These are phyloP conservation scores for Scedosporium boydii DNA, from an alignment of 2,329 filamentous ascomycete species.

Conservation along the genomic window DNA sequence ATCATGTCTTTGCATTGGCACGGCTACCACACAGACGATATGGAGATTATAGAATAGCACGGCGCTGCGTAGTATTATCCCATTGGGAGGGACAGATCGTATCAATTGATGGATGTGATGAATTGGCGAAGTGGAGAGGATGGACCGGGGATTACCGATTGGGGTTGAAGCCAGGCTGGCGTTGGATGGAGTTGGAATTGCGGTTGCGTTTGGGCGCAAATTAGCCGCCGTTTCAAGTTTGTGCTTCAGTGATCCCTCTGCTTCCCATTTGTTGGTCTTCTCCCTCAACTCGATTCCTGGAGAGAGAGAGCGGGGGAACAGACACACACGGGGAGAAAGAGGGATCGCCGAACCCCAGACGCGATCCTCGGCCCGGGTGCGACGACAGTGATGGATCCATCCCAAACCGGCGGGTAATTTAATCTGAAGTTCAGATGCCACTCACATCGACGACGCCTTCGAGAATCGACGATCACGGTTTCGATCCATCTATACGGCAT, in stretches of 20 bases:
- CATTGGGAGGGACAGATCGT: no score
- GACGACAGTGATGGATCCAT: neutral
- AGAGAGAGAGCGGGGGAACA: neutral
- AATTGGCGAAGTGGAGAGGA: neutral
- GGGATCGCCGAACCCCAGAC: slow-evolving; percentile 1
- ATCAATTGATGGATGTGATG: no score
- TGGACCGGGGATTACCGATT: neutral
- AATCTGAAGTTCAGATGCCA: neutral
- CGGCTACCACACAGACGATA: no score
- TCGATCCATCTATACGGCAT: neutral
- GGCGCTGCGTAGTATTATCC: no score
- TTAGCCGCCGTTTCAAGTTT: slow-evolving; percentile 5
- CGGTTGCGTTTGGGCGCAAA: slow-evolving; percentile 1
- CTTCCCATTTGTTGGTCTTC: neutral
- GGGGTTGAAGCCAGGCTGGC: neutral
- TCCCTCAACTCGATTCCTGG: neutral
- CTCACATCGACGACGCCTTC: no score
- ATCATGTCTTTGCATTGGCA: no score
- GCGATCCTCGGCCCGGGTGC: neutral
- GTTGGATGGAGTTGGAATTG: neutral
- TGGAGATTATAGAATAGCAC: no score
- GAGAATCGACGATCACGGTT: neutral
- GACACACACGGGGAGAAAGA: neutral
- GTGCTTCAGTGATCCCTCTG: neutral
- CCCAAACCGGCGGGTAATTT: neutral